Base-by-base conservation (phyloP, 192 early-diverging fungal genomes). In the Tieghemiomyces parasiticus region DNA sequence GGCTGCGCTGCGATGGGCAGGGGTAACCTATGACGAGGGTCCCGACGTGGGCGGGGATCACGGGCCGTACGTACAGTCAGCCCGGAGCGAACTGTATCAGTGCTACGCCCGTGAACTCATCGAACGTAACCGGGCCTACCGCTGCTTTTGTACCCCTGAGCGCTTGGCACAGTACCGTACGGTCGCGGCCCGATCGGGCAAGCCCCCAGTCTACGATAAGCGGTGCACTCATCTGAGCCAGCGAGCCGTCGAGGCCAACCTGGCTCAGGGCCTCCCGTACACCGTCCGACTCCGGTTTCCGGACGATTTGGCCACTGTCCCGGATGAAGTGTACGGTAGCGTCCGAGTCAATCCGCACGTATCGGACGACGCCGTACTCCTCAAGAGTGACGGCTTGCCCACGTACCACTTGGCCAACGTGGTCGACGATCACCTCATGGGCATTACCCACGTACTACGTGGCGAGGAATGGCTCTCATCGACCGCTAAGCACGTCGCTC, bases 351-450 rank as follows among this genome's bases (percentile, higher is more conserved):
- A 70, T n/a, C 59, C 67, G 0, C 81, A 88, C 55, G 76, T 75
- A 35, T 74, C 76, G 26, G 93, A 97, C 54, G 93, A 97, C 72
- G 77, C 82, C 10, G 83, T 97, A 49, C 61, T 97, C 14, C 71
- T 97, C 47, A 97, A 97, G 64, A 88, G 88, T 61, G 91, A 94
- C 64, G 93, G 93, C 2, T 77, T 78, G 56, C 88, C 93, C 4
- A 97, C 93, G 0, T 97, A 97, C 65, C 93, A 97, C 61, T 74
- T 97, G 35, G 93, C 93, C 0, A 93, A 92, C 63, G 93, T 97
- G 1, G 86, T 94, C 0, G 93, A 97, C 65, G 93, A 97, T 63
- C 81, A 89, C 53, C 48, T 80, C 10, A 97, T 97, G 93, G 74
- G 74, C 13, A 88, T 97, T 47, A 90, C 91, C 1, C 91, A 94